Percentiles rank a stretch among this genome's conserved stretches.
phyloP scores from a whole-genome alignment of 164 flowering plant species.

The Buxus sempervirens region DNA sequence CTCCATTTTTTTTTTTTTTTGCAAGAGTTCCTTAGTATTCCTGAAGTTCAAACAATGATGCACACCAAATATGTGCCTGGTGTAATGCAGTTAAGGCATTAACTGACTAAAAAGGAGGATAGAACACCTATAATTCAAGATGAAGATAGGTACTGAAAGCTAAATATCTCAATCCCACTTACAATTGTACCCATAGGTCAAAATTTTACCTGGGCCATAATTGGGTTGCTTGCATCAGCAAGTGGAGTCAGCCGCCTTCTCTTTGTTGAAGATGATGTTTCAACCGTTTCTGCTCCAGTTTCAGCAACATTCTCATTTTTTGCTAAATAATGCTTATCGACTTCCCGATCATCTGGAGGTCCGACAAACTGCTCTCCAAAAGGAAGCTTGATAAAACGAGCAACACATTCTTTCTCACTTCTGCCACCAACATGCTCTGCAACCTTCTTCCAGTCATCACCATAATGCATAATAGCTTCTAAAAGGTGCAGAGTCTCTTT shows the following conservation, averaged over 20 bases:
- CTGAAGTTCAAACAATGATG: neutral
- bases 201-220: conserved; percentile 81
- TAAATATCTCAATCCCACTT: neutral
- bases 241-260: conserved; percentile 76
- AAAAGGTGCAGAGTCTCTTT: conserved; percentile 85
- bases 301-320: conserved; percentile 28
- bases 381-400: conserved; percentile 85
- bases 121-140: neutral
- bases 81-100: neutral
- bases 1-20: no score
- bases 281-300: conserved; percentile 19
- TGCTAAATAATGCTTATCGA: conserved; percentile 22
- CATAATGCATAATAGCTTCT: conserved; percentile 80
- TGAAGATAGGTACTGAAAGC: neutral
- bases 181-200: no score
- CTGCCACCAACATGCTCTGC: conserved; percentile 81
- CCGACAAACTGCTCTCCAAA: conserved; percentile 71
- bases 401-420: conserved; percentile 79
- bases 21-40: no score
- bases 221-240: conserved; percentile 96
- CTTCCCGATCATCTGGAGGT: conserved; percentile 36
- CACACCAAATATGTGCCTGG: neutral
- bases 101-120: neutral
- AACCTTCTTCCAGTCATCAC: conserved; percentile 93
- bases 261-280: conserved; percentile 33